phyloP scores from a whole-genome alignment of 176 grass and related monocot genomes.

The Triticum monococcum region DNA sequence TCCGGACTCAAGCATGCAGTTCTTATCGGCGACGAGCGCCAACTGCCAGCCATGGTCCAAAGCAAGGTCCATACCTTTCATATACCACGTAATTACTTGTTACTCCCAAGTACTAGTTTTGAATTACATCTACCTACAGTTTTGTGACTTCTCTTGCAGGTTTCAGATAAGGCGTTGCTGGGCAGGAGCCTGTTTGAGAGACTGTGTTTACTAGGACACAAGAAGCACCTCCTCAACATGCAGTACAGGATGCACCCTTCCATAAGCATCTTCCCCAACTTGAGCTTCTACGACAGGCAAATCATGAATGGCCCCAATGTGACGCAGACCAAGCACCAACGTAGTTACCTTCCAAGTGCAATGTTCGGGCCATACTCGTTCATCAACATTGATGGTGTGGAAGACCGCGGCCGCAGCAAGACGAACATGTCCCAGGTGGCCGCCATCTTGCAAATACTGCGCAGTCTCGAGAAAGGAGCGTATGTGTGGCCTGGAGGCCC shows the following conservation, averaged over 20 bases:
- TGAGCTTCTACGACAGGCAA: constrained; percentile 48
- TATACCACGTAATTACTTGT: no score
- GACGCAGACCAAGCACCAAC: not conserved
- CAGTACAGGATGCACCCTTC: constrained; percentile 86
- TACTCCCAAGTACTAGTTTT: no score
- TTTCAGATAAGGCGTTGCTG: constrained; percentile 43
- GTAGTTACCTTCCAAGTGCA: constrained; percentile 27
- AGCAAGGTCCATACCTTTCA: constrained; percentile 48
- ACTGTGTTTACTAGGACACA: constrained; percentile 48
- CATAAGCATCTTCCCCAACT: constrained; percentile 64
- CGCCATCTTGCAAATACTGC: constrained; percentile 43
- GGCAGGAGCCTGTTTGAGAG: constrained; percentile 71
- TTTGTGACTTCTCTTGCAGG: constrained; percentile 19
- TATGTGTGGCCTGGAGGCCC: no score
- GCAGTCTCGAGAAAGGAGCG: constrained; percentile 16
- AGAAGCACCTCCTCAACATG: constrained; percentile 68
- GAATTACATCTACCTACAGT: not conserved
- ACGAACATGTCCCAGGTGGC: constrained; percentile 51
- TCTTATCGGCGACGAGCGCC: constrained; percentile 69
- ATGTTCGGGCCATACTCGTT: constrained; percentile 77
- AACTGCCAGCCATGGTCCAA: constrained; percentile 62
- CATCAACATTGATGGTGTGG: constrained; percentile 55
- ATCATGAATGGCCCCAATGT: constrained; percentile 63
- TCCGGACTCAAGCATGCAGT: constrained; percentile 40
- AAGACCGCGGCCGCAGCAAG: constrained; percentile 44